Base-by-base conservation (phyloP, 371 early-diverging fungal genomes). In the Syncephalastrum contaminatum region DNA sequence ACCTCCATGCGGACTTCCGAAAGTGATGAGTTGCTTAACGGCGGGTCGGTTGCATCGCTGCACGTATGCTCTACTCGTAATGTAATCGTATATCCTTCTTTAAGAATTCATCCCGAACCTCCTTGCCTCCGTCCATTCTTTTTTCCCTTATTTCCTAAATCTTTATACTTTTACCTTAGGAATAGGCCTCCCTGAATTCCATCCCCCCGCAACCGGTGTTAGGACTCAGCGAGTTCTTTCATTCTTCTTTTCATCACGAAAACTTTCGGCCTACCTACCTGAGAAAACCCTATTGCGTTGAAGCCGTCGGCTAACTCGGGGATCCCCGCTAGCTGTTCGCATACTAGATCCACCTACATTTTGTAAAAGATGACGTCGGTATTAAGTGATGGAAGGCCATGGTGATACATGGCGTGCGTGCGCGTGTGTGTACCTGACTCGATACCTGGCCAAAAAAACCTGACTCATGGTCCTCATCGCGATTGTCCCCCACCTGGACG, bases 241-340 rank as follows among this genome's bases (percentile, higher is more conserved):
- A 7, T 15, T 16, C 22, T n/a, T 45, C 41, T 59, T 22, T 41
- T 58, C 44, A 42, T 24, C 48, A 40, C 46, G 25, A 30, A 30
- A 5, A 8, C 19, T 36, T 50, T 48, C 52, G 50, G 43, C n/a
- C n/a, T 25, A 7, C 54, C 60, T 62, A 79, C 87, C 67, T 97
- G 97, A 4, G 95, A 95, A 71, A 97, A 95, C n/a, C 98, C 98
- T 51, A 97, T 75, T 21, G 92, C 90, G 68, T 96, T 90, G 70
- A 92, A 94, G 0, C 94, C 95, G 47, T 72, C 53, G 19, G 63
- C 21, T 12, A 96, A 81, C 49, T 85, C 80, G 4, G 69, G 66
- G 27, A 87, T 77, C 13, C 39, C 59, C 2, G 67, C 53, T 41
- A 92, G 63, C 50, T 87, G 76, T 3, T 75, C 51, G 56, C 90